Conservation (phyloP, 805 yeast genomes). For the Yamadazyma tumulicola region DNA sequence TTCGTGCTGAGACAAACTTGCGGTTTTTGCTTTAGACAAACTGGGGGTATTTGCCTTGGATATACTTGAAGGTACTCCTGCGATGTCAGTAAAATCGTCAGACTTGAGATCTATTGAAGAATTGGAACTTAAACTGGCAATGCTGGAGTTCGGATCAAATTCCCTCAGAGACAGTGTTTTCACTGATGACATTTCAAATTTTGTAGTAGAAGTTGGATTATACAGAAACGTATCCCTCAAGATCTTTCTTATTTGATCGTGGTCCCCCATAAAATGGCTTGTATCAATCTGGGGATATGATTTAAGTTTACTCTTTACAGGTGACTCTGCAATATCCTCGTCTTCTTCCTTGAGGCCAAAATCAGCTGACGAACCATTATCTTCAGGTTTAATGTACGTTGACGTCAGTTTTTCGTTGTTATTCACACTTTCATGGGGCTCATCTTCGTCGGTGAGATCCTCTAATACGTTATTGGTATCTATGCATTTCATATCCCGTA, state of each 20-base stretch:
- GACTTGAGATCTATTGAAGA: constrained; percentile 5
- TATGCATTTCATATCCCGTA: constrained; percentile 1
- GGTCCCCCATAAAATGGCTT: constrained; percentile 2
- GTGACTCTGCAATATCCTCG: constrained; percentile 41
- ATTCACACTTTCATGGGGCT: constrained; percentile 1
- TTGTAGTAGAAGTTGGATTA: constrained; percentile 9
- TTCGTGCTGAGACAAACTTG: too few species aligned
- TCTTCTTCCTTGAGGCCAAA: constrained; percentile 26
- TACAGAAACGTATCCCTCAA: constrained; percentile 22
- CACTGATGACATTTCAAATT: background rate
- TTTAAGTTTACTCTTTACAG: constrained; percentile 25
- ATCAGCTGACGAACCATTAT: constrained; percentile 7
- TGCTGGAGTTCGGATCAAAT: background rate
- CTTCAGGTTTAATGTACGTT: too few species aligned
- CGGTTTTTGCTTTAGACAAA: too few species aligned
- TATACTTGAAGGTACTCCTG: background rate
- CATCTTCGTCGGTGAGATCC: constrained; percentile 17
- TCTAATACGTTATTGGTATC: constrained; percentile 12
- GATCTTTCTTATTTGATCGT: constrained; percentile 6
- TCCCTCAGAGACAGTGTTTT: too few species aligned
- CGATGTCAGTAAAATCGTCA: constrained; percentile 2
- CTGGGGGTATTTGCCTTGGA: too few species aligned
- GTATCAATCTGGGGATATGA: background rate
- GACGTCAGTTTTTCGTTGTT: background rate
- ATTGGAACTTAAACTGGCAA: constrained; percentile 2